Base-by-base conservation (phyloP, 2,329 filamentous ascomycete genomes). In the Clarireedia paspali region DNA sequence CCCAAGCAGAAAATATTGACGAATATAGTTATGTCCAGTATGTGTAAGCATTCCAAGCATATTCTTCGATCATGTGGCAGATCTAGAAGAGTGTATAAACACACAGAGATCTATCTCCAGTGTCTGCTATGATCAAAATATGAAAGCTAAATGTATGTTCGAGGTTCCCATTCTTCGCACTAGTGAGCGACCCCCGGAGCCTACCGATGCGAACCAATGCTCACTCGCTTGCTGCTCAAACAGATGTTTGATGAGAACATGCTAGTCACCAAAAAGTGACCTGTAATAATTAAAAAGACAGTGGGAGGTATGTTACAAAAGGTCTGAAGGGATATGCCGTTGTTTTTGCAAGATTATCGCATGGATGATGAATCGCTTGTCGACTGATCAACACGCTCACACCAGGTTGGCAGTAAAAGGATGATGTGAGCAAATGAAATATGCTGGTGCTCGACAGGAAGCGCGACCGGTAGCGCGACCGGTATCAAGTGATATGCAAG, bases 221-320 rank as follows among this genome's bases (percentile, higher is more conserved):
- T 15, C 15, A 26, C 26, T 15, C 27, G 44, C 26, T 26, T 27
- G n/a, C 47, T 30, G 34, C 47, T 9, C 38, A n/a, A 45, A 50
- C 30, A 44, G 15, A 47, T 50, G 27, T 27, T 38, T 55, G 36
- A 24, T 47, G 44, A 50, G 38, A 44, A 17, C 12, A 27, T n/a
- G 39, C 30, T 55, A 20, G 30, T 36, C 47, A 26, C 36, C 47
- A 26, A 55, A 38, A 50, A 54, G n/a, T 26, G 30, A 34, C 10
- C 4, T 55, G 39, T 15, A 39, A 38, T 7, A 24, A 50, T 50
- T 42, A 26, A 50, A 20, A 20, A 50, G 20, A 24, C 30, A n/a
- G 30, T 55, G 47, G 34, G 47, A 45, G 53, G 38, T 55, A 55
- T 55, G 34, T 50, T 55, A 55, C 53, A 55, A 55, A 50, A 45